phyloP scores from a whole-genome alignment of 176 grass and related monocot genomes.

The Oryza australiensis region DNA sequence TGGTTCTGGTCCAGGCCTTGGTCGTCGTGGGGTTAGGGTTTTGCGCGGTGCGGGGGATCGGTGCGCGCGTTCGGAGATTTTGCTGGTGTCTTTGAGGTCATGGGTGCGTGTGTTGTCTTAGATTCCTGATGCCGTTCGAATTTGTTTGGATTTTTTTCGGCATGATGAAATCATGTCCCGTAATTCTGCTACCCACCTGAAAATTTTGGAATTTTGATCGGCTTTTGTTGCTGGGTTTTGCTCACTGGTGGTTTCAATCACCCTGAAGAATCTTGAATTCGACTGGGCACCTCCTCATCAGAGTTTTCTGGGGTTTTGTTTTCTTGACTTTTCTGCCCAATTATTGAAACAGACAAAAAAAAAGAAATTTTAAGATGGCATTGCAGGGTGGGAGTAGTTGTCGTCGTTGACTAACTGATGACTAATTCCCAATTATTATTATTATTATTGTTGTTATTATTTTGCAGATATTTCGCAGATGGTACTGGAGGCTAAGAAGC shows the following conservation, averaged over 20 bases:
- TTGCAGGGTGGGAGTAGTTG: constrained; percentile 28
- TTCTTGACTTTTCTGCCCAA: constrained; percentile 40
- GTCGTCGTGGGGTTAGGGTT: not conserved
- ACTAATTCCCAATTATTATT: constrained; percentile 13
- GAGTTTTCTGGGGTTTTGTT: not conserved
- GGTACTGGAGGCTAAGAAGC: constrained; percentile 63
- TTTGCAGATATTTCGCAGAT: constrained; percentile 76
- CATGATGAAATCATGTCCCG: not conserved
- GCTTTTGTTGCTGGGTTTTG: not conserved
- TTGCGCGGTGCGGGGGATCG: not conserved
- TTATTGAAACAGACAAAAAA: constrained; percentile 29
- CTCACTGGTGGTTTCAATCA: not conserved
- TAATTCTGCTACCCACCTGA: not conserved
- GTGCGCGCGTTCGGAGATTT: not conserved
- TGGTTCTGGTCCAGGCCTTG: too few relatives aligned
- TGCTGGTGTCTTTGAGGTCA: not conserved
- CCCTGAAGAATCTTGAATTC: not conserved
- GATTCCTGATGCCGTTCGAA: not conserved
- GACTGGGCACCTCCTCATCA: not conserved
- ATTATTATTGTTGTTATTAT: too few relatives aligned
- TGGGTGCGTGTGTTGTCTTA: not conserved
- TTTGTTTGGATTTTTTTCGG: not conserved
- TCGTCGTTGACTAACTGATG: constrained; percentile 28
- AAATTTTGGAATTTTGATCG: not conserved
- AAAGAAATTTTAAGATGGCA: not conserved